Conservation (phyloP, 2,329 filamentous ascomycete species). For the Didymella arachidicola region DNA sequence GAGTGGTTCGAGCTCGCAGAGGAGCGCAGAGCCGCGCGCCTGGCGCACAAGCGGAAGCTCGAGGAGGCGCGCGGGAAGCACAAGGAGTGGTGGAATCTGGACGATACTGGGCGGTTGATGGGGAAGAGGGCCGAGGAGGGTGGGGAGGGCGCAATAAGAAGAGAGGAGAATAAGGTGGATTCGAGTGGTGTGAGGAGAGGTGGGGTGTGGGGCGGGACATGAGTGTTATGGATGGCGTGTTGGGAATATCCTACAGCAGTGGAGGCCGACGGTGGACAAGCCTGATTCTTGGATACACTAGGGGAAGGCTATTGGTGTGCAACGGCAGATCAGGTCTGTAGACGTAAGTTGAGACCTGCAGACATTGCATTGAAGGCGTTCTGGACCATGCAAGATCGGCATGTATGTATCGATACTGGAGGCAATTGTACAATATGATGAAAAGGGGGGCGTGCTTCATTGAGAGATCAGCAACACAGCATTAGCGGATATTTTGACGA, state of each 20-base stretch:
- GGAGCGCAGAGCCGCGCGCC: conserved; percentile 72
- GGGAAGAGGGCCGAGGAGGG: conserved; percentile 34
- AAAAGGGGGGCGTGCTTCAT: neutral
- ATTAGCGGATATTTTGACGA: too few relatives aligned
- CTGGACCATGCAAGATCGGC: neutral
- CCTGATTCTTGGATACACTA: too few relatives aligned
- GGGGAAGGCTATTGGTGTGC: too few relatives aligned
- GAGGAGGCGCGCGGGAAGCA: conserved; percentile 59
- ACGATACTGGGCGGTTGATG: conserved; percentile 47
- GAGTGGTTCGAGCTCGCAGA: conserved; percentile 88
- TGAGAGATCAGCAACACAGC: too few relatives aligned
- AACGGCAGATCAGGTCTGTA: too few relatives aligned
- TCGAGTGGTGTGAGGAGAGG: conserved; percentile 29
- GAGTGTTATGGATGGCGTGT: neutral
- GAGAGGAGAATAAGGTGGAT: conserved; percentile 33
- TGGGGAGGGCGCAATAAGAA: conserved; percentile 16
- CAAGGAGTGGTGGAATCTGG: conserved; percentile 61
- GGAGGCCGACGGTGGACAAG: too few relatives aligned
- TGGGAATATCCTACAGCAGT: neutral
- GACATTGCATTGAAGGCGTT: neutral
- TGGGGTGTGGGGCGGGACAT: conserved; percentile 21
- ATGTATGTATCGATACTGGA: neutral
- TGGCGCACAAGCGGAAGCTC: conserved; percentile 59
- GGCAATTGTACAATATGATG: neutral
- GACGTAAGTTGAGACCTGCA: too few relatives aligned